Base-by-base conservation (phyloP, 1,284 basidiomycete species). In the Pulveroboletus sp. region DNA sequence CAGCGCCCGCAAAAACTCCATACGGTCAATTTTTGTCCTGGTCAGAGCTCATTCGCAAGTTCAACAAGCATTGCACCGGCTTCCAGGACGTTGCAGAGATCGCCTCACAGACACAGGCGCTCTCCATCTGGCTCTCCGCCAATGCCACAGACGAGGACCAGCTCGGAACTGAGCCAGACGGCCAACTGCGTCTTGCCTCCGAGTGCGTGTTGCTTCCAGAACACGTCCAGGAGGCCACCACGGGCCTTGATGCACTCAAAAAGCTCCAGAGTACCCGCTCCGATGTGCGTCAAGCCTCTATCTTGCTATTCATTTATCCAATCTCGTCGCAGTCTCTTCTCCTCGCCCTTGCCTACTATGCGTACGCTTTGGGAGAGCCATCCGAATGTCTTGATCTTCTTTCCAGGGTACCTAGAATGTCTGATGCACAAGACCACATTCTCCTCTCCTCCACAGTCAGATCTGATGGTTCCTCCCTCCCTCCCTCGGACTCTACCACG, bases 21-120 rank as follows among this genome's bases (percentile, higher is more conserved):
- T 85, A 85, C 47, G 87, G 83, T 18, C 63, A 69, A 0, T 66
- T 73, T 10, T 71, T 96, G 29, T 78, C 84, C 14, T 96, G 93
- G 94, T 78, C 82, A 4, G 90, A 94, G 65, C 81, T 94, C 18
- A 75, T 94, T 26, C 81, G 92, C 63, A 96, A 96, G 72, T 94
- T 93, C 79, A 88, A 89, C 66, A 96, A 95, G 67, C 93, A 96
- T 66, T 90, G 87, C 56, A 77, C 70, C 24, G 83, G 84, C 0
- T 82, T 77, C 61, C 63, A 69, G 56, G 84, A 87, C 58, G 74
- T 88, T n/a, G 78, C 84, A 2, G 83, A 88, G 63, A 75, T 90
- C 54, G 87, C 86, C 7, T 81, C 78, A 1, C 83, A 88, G 62
- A 89, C 84, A 0, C 86, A 86, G 33, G 77, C 78, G 2, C 74